Percentiles rank a stretch among this genome's conserved stretches.
These are phyloP conservation scores for Podospora australis DNA, from an alignment of 495 filamentous ascomycete genomes.

Conservation along the genomic window DNA sequence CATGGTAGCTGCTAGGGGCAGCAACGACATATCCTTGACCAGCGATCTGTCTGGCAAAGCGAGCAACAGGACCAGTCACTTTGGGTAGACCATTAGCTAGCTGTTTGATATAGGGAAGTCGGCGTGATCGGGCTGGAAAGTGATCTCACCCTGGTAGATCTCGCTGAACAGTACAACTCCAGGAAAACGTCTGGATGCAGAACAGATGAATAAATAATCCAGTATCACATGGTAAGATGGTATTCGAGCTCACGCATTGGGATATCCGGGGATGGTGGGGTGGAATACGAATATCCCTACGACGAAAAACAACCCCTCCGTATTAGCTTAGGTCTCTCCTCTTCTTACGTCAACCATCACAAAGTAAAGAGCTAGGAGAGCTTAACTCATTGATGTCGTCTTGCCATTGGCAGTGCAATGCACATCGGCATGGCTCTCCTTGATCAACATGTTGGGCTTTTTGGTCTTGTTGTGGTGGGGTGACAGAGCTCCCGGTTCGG, in stretches of 20 bases:
- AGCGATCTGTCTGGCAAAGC: conserved; percentile 88
- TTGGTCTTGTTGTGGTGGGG: too few species aligned
- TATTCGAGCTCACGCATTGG: conserved; percentile 54
- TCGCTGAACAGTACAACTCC: conserved; percentile 89
- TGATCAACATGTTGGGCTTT: conserved; percentile 36
- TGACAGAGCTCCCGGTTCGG: too few species aligned
- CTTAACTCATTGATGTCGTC: conserved; percentile 41
- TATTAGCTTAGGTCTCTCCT: too few species aligned
- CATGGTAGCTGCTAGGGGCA: conserved; percentile 86
- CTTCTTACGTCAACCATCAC: too few species aligned
- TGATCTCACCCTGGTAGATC: conserved; percentile 78
- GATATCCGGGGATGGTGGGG: conserved; percentile 75
- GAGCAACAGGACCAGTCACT: conserved; percentile 89
- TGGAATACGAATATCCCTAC: conserved; percentile 89
- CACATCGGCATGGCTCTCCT: conserved; percentile 40
- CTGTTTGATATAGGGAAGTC: background rate
- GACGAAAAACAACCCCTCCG: too few species aligned
- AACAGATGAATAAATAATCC: too few species aligned
- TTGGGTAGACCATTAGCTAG: too few species aligned
- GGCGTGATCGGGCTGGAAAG: too few species aligned
- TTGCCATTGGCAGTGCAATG: conserved; percentile 37
- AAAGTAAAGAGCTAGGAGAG: background rate
- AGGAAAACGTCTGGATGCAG: conserved; percentile 61
- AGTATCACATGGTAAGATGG: conserved; percentile 11
- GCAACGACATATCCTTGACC: conserved; percentile 91